These are phyloP conservation scores for Saccharomyces hybrid DNA, from an alignment of 1,139 yeast genomes.

Conservation along the genomic window DNA sequence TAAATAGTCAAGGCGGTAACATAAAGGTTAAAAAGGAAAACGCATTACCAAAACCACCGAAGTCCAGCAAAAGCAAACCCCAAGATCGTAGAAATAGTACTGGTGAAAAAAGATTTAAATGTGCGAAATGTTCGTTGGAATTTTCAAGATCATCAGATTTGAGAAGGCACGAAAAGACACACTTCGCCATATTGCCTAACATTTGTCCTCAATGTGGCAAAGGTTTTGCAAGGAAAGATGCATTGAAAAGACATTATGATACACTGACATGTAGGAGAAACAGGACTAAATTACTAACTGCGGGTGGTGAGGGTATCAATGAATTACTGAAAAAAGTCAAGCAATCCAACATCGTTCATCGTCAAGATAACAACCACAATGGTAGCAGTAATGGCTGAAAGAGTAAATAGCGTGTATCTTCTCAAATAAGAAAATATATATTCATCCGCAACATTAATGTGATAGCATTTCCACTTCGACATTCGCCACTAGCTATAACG, in stretches of 20 bases:
- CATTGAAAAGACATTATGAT: conserved; percentile 62
- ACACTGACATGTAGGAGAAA: conserved; percentile 68
- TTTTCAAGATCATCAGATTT: conserved; percentile 28
- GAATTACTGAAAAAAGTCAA: conserved; percentile 19
- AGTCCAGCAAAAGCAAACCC: neutral
- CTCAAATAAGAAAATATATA: conserved; percentile 30
- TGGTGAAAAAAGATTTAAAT: conserved; percentile 14
- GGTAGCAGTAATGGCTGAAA: neutral
- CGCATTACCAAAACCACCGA: neutral
- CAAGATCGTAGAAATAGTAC: neutral
- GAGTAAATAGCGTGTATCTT: neutral
- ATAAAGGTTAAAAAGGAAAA: conserved; percentile 2
- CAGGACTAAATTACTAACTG: conserved; percentile 38
- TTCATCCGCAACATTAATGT: conserved; percentile 60
- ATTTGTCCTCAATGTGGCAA: conserved; percentile 69
- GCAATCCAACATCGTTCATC: conserved; percentile 5
- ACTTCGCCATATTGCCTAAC: conserved; percentile 31
- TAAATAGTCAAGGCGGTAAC: neutral
- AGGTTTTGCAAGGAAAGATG: conserved; percentile 78
- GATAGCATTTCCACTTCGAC: neutral
- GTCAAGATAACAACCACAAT: neutral
- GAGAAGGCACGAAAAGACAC: conserved; percentile 29
- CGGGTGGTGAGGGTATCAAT: conserved; percentile 20
- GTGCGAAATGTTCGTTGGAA: conserved; percentile 25
- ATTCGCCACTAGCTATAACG: neutral